Conservation (phyloP, 495 filamentous ascomycete genomes). For the Staphylotrichum tortipilum region DNA sequence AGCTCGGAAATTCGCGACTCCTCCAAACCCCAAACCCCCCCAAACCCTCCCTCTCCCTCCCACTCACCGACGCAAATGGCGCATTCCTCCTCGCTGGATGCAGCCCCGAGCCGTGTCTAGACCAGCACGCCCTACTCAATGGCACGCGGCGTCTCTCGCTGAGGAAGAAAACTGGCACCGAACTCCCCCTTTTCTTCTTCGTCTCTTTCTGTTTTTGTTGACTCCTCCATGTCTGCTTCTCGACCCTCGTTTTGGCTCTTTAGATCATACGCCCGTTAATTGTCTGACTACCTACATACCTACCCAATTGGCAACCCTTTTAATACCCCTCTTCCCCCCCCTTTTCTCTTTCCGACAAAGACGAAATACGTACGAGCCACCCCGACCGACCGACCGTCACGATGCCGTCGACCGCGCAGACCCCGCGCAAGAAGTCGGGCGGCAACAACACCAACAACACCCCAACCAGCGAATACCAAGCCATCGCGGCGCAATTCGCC, state of each 20-base stretch:
- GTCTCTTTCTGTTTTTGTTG: not conserved
- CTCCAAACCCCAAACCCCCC: not conserved
- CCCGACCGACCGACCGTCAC: not conserved
- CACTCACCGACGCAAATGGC: constrained; percentile 24
- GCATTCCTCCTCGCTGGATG: constrained; percentile 8
- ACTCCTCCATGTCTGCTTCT: not conserved
- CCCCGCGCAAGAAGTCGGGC: constrained; percentile 19
- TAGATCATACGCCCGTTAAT: no score
- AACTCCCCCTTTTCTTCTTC: not conserved
- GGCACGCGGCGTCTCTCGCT: constrained; percentile 8
- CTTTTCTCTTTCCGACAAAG: not conserved
- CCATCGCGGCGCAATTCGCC: constrained; percentile 37
- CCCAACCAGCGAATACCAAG: constrained; percentile 30
- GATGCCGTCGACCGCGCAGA: constrained; percentile 21
- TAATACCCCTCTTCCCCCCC: constrained; percentile 17
- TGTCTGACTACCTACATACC: no score
- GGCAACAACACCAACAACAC: no score
- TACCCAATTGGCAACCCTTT: constrained; percentile 15
- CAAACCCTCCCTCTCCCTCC: not conserved
- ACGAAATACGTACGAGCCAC: no score
- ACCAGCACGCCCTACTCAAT: constrained; percentile 5
- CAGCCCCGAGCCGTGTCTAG: not conserved
- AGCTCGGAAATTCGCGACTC: not conserved
- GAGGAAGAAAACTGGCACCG: constrained; percentile 2
- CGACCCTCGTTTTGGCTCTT: constrained; percentile 1